phyloP scores from a whole-genome alignment of 495 filamentous ascomycete genomes.

The Lasiosphaeria hispida region DNA sequence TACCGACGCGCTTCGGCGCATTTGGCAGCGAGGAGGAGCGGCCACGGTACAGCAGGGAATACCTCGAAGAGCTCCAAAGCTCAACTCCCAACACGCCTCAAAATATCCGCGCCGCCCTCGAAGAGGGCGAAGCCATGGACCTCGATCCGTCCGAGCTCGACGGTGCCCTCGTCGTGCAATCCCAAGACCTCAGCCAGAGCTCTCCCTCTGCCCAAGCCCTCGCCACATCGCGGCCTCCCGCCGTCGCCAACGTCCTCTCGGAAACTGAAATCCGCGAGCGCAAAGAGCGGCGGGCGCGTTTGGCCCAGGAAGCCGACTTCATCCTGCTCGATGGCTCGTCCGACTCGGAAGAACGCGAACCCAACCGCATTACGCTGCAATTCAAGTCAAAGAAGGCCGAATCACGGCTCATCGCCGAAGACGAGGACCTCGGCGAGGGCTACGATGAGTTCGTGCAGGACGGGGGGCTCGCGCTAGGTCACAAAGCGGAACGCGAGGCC shows the following conservation, averaged over 20 bases:
- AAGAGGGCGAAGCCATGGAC: constrained; percentile 37
- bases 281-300: constrained; percentile 78
- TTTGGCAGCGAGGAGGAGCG: constrained; percentile 61
- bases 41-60: constrained; percentile 82
- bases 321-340: constrained; percentile 64
- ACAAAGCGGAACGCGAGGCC: constrained; percentile 75
- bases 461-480: constrained; percentile 72
- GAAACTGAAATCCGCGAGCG: constrained; percentile 89
- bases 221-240: background rate
- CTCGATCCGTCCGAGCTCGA: constrained; percentile 56
- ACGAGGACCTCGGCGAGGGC: constrained; percentile 92
- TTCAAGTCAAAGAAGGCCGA: constrained; percentile 57
- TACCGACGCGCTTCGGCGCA: constrained; percentile 52
- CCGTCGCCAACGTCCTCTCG: constrained; percentile 56
- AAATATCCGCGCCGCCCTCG: constrained; percentile 38
- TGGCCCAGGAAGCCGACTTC: constrained; percentile 75
- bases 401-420: constrained; percentile 76
- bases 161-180: constrained; percentile 62
- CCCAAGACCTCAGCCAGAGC: constrained; percentile 24
- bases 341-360: constrained; percentile 23
- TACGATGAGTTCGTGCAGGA: constrained; percentile 93
- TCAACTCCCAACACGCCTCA: constrained; percentile 79
- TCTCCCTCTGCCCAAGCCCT: constrained; percentile 10
- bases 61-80: constrained; percentile 77
- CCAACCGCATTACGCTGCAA: constrained; percentile 37